Base-by-base conservation (phyloP, 352 stramenopile species). In the Globisporangium rhizosaccharum region DNA sequence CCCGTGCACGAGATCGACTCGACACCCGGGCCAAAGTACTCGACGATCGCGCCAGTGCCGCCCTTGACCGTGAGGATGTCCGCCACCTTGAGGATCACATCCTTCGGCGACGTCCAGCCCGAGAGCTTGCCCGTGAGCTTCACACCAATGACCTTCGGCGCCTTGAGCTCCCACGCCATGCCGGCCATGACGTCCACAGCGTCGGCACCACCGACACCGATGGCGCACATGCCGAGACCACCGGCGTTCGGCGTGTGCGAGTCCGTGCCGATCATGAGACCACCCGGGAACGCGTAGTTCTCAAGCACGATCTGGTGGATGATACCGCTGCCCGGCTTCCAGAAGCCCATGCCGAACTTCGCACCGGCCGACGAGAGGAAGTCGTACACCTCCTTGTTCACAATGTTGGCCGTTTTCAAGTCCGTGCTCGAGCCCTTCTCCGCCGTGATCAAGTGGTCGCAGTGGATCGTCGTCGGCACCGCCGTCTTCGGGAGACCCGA, bases 281-380 rank as follows among this genome's bases (percentile, higher is more conserved):
- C 91, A 62, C 91, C 91, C 9, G 91, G 91, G 76, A 97, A 97
- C 41, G 91, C 89, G 64, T 97, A 97, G 86, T 97, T 97, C 72
- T 97, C 91, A 12, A 97, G 71, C 51, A 97, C 88, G 53, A 97
- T 97, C 85, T 97, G 90, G 73, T 97, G 90, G 57, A 97, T 97
- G 61, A 97, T 97, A 65, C 90, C 90, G 52, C 83, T 94, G 63
- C 90, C 90, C 46, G 90, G 90, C 75, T 96, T 96, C 90, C 90
- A 97, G 75, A 97, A 97, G 39, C 90, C 90, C 68, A 97, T 97
- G 75, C 89, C 89, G 63, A 96, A 97, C 75, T 97, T 97, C 66
- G 89, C 89, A 58, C 86, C 88, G 48, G 89, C 85, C 56, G 88
- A 96, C 62, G 88, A 87, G 46, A 97, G 66, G 63, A 97, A 97